Evolutionary conservation across 2,329 filamentous ascomycete genomes (phyloP).

Genomic region (Xylaria sp.): DNA sequence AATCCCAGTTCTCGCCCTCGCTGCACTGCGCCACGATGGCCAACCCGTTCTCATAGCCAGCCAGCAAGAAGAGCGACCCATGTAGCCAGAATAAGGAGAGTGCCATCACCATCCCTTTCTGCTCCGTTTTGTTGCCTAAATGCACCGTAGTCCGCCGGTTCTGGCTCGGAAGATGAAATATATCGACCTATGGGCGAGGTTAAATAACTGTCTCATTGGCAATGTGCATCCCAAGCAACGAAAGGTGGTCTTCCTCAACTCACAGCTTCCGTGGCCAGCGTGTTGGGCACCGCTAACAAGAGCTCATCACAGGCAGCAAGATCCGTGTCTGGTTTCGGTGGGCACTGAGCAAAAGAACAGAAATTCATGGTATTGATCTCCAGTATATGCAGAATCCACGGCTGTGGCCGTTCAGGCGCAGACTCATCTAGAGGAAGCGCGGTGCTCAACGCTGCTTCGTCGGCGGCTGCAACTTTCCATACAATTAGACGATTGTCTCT

Average conservation of each 20-base stretch:
- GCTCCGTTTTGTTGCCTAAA: conserved; percentile 37
- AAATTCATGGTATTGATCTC: conserved; percentile 94
- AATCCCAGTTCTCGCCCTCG: conserved; percentile 42
- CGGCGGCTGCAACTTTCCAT: conserved; percentile 64
- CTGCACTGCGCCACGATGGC: conserved; percentile 58
- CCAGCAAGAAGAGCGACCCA: conserved; percentile 55
- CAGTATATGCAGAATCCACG: conserved; percentile 81
- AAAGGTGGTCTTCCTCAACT: not conserved
- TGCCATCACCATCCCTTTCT: conserved; percentile 84
- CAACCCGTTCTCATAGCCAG: conserved; percentile 82
- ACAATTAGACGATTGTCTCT: conserved; percentile 81
- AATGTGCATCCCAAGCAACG: not conserved
- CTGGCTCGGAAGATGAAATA: conserved; percentile 76
- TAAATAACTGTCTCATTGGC: not conserved
- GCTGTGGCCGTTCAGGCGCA: conserved; percentile 49
- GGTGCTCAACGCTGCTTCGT: conserved; percentile 61
- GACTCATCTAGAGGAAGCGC: conserved; percentile 64
- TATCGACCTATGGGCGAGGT: conserved; percentile 56
- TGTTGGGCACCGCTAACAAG: conserved; percentile 76
- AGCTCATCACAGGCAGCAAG: conserved; percentile 38
- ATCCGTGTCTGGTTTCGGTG: conserved; percentile 31
- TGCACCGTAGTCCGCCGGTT: conserved; percentile 55
- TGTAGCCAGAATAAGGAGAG: conserved; percentile 54
- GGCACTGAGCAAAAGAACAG: conserved; percentile 70
- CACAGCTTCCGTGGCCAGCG: conserved; percentile 65